A percentile compares a stretch with the other conserved stretches of the same genome.
These are phyloP conservation scores for Arthrobotrys conoides DNA, from an alignment of 2,329 filamentous ascomycete genomes.

Conservation along the genomic window DNA sequence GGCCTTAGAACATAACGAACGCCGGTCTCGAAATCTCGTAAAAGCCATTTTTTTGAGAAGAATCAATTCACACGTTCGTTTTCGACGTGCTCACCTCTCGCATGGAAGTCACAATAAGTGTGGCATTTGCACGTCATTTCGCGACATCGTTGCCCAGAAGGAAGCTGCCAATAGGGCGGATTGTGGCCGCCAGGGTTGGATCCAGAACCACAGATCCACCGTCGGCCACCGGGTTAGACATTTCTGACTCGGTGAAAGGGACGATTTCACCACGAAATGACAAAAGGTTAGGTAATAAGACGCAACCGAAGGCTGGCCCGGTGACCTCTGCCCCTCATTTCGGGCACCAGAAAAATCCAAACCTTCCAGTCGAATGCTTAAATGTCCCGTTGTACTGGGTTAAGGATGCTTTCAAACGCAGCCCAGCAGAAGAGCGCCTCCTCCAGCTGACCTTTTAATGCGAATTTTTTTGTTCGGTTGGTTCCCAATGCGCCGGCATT, in stretches of 20 bases:
- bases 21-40: too few species aligned
- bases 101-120: background rate
- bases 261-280: constrained; percentile 59
- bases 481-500: constrained; percentile 35
- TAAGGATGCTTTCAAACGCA: constrained; percentile 46
- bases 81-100: background rate
- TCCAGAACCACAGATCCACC: constrained; percentile 31
- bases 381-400: constrained; percentile 31
- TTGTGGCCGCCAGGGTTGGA: constrained; percentile 40
- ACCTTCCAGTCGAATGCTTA: constrained; percentile 10
- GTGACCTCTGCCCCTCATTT: constrained; percentile 53
- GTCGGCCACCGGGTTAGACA: background rate
- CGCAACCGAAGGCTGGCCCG: constrained; percentile 47
- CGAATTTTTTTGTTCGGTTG: constrained; percentile 20
- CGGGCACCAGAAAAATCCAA: constrained; percentile 37
- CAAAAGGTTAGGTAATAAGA: constrained; percentile 59
- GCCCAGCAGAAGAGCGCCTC: constrained; percentile 53
- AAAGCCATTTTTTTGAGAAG: background rate
- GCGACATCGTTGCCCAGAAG: constrained; percentile 34
- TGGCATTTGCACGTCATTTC: constrained; percentile 40
- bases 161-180: constrained; percentile 22
- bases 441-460: constrained; percentile 50
- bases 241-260: constrained; percentile 27
- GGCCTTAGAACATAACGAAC: background rate
- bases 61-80: constrained; percentile 15